phyloP scores from a whole-genome alignment of 2,329 filamentous ascomycete species.

The Penicillium sp. region DNA sequence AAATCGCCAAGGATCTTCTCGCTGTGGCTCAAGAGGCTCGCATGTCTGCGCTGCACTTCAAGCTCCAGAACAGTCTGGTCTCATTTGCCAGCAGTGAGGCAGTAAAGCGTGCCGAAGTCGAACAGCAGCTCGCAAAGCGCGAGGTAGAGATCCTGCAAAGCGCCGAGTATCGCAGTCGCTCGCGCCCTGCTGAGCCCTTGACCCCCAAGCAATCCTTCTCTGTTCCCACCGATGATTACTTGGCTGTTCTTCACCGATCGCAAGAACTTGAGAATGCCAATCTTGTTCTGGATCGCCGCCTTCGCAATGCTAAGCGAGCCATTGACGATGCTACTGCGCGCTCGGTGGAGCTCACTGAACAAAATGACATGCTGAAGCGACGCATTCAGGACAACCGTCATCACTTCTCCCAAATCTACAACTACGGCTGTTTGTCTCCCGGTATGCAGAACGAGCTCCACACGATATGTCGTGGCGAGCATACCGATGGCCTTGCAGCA shows the following conservation, averaged over 20 bases:
- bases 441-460: slow-evolving; percentile 58
- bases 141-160: slow-evolving; percentile 83
- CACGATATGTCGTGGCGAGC: slow-evolving; percentile 34
- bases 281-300: slow-evolving; percentile 61
- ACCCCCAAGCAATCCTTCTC: slow-evolving; percentile 43
- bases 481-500: slow-evolving; percentile 41
- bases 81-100: slow-evolving; percentile 82
- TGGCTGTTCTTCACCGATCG: slow-evolving; percentile 60
- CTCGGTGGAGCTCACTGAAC: slow-evolving; percentile 68
- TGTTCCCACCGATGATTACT: slow-evolving; percentile 53
- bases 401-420: slow-evolving; percentile 77
- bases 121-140: slow-evolving; percentile 85
- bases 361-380: slow-evolving; percentile 74
- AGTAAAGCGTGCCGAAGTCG: slow-evolving; percentile 82
- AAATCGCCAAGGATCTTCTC: slow-evolving; percentile 57
- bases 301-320: slow-evolving; percentile 73
- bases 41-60: slow-evolving; percentile 85
- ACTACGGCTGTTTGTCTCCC: slow-evolving; percentile 68
- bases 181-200: slow-evolving; percentile 52
- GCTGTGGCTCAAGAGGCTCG: slow-evolving; percentile 65
- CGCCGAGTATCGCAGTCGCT: slow-evolving; percentile 68
- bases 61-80: slow-evolving; percentile 83
- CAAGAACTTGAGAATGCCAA: slow-evolving; percentile 69
- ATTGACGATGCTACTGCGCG: slow-evolving; percentile 79
- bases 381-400: slow-evolving; percentile 88